Base-by-base conservation (phyloP, 2,329 filamentous ascomycete genomes). In the Microdochium trichocladiopsis region DNA sequence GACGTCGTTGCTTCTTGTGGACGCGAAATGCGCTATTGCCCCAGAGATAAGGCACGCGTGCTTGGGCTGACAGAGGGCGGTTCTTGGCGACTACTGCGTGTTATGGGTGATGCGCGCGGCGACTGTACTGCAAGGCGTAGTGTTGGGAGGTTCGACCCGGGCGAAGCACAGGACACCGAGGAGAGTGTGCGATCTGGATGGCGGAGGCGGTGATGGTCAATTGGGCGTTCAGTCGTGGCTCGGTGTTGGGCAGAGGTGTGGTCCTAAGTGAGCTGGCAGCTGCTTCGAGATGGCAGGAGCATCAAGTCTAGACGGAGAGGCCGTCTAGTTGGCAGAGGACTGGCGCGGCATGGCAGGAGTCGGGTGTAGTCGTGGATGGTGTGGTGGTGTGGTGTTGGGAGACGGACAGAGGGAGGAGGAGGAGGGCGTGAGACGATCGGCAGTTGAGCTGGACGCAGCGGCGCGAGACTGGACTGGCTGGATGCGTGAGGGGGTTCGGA, bases 241-340 rank as follows among this genome's bases (percentile, higher is more conserved):
- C 23, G 14, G 47, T 24, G 28, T 24, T 45, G 47, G 25, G 48
- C 52, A 51, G 47, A 49, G 43, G 37, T 41, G 36, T 18, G 8
- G 36, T 41, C 11, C 36, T 11, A 6, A 18, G 6, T 33, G 49
- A 47, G 47, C 50, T 48, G 50, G 48, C 47, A 53, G 56, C 61
- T 60, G 57, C 54, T 47, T 47, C 28, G 50, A 48, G 48, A 56
- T 54, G 55, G 53, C 36, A 47, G 50, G 53, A 24, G 50, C 55
- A 55, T 49, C 56, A 55, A 49, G 55, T 57, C 58, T 57, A 63
- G 61, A 62, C 61, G 57, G 41, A 58, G 50, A 48, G 53, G 48
- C 55, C 56, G 60, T 60, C 60, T 63, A 60, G 59, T 48, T 60
- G 53, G 51, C 52, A 56, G 55, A 56, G 50, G 53, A 56, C 63